Conservation (phyloP, 2,329 filamentous ascomycete genomes). For the Herpotrichia juniperi region DNA sequence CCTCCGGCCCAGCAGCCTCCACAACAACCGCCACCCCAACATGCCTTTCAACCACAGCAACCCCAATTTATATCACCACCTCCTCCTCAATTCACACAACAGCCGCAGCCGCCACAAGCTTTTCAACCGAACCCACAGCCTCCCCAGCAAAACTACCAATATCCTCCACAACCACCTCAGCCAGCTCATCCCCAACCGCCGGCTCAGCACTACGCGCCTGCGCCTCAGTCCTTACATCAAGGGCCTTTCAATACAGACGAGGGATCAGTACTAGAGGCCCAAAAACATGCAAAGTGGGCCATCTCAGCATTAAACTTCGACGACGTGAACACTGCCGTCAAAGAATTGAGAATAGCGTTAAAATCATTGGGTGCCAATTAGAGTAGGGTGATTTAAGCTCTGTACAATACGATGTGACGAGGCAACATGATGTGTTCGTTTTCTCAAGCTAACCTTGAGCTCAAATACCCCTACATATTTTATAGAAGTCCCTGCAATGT, state of each 20-base stretch:
- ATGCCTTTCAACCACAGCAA: slow-evolving; percentile 27
- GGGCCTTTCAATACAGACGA: slow-evolving; percentile 67
- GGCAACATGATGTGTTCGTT: background rate
- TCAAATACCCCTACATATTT: slow-evolving; percentile 3
- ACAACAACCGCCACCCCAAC: slow-evolving; percentile 26
- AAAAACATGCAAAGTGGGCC: slow-evolving; percentile 97
- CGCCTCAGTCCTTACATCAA: slow-evolving; percentile 19
- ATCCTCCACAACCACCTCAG: slow-evolving; percentile 18
- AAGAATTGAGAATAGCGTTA: slow-evolving; percentile 80
- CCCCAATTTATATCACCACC: slow-evolving; percentile 13
- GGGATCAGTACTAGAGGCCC: slow-evolving; percentile 74
- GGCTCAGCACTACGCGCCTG: slow-evolving; percentile 17
- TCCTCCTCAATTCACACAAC: slow-evolving; percentile 17
- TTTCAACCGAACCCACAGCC: slow-evolving; percentile 9
- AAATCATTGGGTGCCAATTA: slow-evolving; percentile 69
- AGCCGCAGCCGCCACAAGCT: slow-evolving; percentile 10
- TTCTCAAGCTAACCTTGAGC: background rate
- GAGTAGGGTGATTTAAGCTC: background rate
- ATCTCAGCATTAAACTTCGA: slow-evolving; percentile 97
- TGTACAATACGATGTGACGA: slow-evolving; percentile 7
- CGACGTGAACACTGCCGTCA: slow-evolving; percentile 87
- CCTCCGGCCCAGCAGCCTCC: slow-evolving; percentile 36
- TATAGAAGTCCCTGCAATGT: background rate
- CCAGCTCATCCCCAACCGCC: slow-evolving; percentile 26
- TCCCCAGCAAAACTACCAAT: slow-evolving; percentile 8